Percentiles rank a stretch among this genome's conserved stretches.
phyloP scores from a whole-genome alignment of 78 protist species.

The Cavenderia fasciculata region DNA sequence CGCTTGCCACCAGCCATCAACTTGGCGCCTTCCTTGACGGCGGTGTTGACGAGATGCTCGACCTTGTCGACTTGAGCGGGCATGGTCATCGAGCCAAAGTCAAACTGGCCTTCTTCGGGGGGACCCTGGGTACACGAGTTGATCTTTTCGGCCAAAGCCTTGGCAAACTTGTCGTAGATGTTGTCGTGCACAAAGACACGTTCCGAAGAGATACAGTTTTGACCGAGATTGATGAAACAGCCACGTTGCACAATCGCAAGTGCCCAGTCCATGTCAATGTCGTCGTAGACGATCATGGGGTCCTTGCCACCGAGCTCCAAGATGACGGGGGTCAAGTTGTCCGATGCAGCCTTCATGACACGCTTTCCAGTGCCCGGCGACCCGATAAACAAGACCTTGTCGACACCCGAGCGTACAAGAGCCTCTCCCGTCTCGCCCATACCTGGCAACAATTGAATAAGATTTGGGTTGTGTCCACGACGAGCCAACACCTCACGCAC shows the following conservation, averaged over 20 bases:
- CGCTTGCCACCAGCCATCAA: constrained; percentile 82
- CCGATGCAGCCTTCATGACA: constrained; percentile 86
- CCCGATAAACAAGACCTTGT: constrained; percentile 86
- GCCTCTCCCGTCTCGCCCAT: constrained; percentile 83
- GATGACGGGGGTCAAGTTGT: constrained; percentile 77
- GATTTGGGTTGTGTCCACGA: constrained; percentile 73
- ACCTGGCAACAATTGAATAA: constrained; percentile 82
- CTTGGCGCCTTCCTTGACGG: constrained; percentile 83
- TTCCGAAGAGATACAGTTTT: constrained; percentile 75
- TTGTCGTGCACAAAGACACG: constrained; percentile 78
- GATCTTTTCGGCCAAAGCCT: constrained; percentile 21
- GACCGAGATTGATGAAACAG: constrained; percentile 78
- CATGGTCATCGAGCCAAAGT: constrained; percentile 88
- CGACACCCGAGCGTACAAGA: constrained; percentile 71
- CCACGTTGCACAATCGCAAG: constrained; percentile 76
- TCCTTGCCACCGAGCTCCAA: constrained; percentile 86
- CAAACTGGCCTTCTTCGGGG: constrained; percentile 66
- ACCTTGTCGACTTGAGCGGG: constrained; percentile 81
- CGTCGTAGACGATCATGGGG: constrained; percentile 78
- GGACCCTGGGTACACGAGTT: constrained; percentile 73
- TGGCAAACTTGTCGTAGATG: constrained; percentile 63
- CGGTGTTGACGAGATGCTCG: constrained; percentile 68
- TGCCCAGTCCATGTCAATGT: constrained; percentile 80
- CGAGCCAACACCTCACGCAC: constrained; percentile 62
- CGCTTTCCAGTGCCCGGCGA: constrained; percentile 85